These are phyloP conservation scores for Neonectria magnoliae DNA, from an alignment of 2,329 filamentous ascomycete species.

Conservation along the genomic window DNA sequence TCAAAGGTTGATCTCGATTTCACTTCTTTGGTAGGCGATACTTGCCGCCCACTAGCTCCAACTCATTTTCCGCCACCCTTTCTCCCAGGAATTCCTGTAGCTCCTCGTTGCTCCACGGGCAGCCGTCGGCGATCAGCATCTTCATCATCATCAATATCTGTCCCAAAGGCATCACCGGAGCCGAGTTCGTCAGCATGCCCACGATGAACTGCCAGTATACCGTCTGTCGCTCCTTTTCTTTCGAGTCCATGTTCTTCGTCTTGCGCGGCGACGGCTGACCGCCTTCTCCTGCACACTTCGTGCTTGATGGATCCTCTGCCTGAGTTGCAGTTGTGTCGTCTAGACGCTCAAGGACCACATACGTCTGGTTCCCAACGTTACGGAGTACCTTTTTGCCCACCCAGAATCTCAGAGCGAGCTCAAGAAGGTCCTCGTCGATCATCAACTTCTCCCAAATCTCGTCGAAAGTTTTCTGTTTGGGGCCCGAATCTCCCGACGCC, in stretches of 20 bases:
- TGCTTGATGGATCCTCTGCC: conserved; percentile 46
- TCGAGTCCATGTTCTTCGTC: conserved; percentile 67
- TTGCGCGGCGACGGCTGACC: conserved; percentile 59
- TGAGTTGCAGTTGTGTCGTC: conserved; percentile 47
- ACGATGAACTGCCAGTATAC: conserved; percentile 94
- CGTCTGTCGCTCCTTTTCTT: conserved; percentile 67
- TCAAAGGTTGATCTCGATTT: conserved; percentile 31
- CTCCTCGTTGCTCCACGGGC: conserved; percentile 90
- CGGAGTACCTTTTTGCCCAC: conserved; percentile 73
- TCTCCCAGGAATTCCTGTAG: conserved; percentile 80
- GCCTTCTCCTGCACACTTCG: conserved; percentile 36
- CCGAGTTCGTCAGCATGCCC: conserved; percentile 94
- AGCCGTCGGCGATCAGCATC: conserved; percentile 88
- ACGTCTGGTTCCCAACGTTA: conserved; percentile 64
- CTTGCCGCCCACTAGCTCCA: conserved; percentile 76
- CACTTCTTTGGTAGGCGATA: conserved; percentile 73
- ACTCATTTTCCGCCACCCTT: conserved; percentile 77
- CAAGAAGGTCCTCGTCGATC: conserved; percentile 79
- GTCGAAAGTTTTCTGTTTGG: conserved; percentile 58
- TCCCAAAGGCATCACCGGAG: conserved; percentile 78
- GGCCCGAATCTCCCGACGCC: conserved; percentile 46
- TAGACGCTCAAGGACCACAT: conserved; percentile 74
- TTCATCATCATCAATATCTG: conserved; percentile 95
- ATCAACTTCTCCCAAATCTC: conserved; percentile 67
- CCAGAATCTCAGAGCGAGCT: conserved; percentile 77